Percentiles rank a stretch among this genome's conserved stretches.
phyloP scores from a whole-genome alignment of 1,139 yeast genomes.

The Taphrina communis region DNA sequence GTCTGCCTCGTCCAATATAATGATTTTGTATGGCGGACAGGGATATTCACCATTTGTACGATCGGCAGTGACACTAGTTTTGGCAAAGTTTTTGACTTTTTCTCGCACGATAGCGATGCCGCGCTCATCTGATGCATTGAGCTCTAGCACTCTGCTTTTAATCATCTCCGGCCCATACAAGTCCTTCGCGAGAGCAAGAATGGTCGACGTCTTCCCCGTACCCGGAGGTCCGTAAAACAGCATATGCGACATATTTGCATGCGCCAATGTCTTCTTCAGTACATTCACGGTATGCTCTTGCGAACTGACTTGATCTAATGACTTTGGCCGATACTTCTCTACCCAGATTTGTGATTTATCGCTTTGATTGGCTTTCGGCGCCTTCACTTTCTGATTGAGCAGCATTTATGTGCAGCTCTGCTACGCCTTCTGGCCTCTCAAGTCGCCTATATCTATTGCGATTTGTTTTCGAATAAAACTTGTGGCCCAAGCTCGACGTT shows the following conservation, averaged over 20 bases:
- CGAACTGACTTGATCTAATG: constrained; percentile 82
- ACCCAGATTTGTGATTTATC: constrained; percentile 36
- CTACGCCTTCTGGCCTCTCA: no score
- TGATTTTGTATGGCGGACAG: constrained; percentile 90
- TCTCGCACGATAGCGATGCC: constrained; percentile 92
- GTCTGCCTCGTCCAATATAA: constrained; percentile 91
- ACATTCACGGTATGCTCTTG: constrained; percentile 90
- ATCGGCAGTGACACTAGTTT: constrained; percentile 84
- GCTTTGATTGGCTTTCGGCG: not conserved
- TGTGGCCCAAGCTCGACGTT: no score
- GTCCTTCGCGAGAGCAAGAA: constrained; percentile 83
- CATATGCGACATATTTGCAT: constrained; percentile 91
- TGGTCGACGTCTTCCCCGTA: constrained; percentile 94
- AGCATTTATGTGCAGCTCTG: not conserved
- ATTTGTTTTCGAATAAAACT: no score
- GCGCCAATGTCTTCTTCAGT: constrained; percentile 74
- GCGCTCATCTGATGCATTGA: constrained; percentile 95
- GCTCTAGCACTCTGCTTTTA: constrained; percentile 80
- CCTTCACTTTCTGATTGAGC: not conserved
- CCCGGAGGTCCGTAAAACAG: constrained; percentile 97
- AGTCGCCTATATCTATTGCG: no score
- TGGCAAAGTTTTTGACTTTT: constrained; percentile 88
- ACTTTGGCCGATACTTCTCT: constrained; percentile 66
- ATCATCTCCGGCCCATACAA: constrained; percentile 67
- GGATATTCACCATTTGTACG: constrained; percentile 73